Percentiles rank a stretch among this genome's conserved stretches.
phyloP scores from a whole-genome alignment of 1,139 yeast genomes.

The Yamadazyma aaseri region DNA sequence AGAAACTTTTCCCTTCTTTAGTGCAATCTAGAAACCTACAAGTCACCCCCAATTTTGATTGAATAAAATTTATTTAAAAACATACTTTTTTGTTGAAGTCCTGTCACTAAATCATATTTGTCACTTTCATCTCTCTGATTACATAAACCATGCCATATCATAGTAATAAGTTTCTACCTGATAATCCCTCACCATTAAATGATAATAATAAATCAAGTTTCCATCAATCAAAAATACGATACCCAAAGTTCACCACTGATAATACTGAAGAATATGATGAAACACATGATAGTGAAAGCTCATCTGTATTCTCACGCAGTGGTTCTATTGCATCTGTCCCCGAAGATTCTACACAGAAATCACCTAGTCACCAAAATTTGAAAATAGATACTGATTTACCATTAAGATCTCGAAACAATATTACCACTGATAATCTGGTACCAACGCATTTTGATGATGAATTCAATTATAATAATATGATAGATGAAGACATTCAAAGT shows the following conservation, averaged over 20 bases:
- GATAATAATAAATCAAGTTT: constrained; percentile 1
- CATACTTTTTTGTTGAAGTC: no score
- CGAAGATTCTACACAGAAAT: not conserved
- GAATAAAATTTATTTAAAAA: no score
- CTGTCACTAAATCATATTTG: no score
- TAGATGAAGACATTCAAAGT: constrained; percentile 13
- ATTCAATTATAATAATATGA: constrained; percentile 10
- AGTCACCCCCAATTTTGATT: not conserved
- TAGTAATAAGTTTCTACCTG: constrained; percentile 20
- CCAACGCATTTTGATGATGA: not conserved
- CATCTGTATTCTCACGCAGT: not conserved
- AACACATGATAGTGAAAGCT: not conserved
- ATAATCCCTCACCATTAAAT: constrained; percentile 23
- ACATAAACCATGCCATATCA: constrained; percentile 4
- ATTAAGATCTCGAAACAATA: not conserved
- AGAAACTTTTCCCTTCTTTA: not conserved
- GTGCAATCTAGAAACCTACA: not conserved
- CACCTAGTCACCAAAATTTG: not conserved
- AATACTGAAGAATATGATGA: constrained; percentile 1
- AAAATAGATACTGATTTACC: not conserved
- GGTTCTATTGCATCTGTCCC: not conserved
- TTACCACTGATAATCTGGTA: not conserved
- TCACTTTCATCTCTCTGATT: no score
- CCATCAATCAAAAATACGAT: constrained; percentile 3
- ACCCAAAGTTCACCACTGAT: not conserved